Base-by-base conservation (phyloP, 1,139 yeast genomes). In the Suhomyces bolitotheri region DNA sequence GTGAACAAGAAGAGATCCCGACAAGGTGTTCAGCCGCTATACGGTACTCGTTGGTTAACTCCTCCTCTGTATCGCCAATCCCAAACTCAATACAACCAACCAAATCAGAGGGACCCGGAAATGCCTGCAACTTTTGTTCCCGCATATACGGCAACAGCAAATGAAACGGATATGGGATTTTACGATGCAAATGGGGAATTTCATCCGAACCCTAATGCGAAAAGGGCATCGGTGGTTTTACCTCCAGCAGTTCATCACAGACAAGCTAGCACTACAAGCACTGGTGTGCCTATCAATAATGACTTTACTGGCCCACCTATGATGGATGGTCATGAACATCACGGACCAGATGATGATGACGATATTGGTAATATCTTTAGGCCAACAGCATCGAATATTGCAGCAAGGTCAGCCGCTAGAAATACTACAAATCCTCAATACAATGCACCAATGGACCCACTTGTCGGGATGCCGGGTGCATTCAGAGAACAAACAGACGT, bases 31-130 rank as follows among this genome's bases (percentile, higher is more conserved):
- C 71, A 71, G 20, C 96, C 97, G 0, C 68, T 88, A 4, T 72
- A 80, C 40, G 95, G 95, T 7, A 88, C 97, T 1, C 78, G 87
- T 7, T 89, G 96, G 94, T 76, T 89, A 72, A 82, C 95, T 0
- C 96, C 96, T 4, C 96, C 96, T 0, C 71, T 84, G n/a, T 88
- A 89, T 55, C 61, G 72, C 41, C 92, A 83, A 51, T 76, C 92
- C 3, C 88, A 85, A 50, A 69, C 67, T 38, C 82, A 78, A 39
- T 78, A 81, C 48, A 69, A 71, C 32, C 72, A 66, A 37, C 70
- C 72, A 0, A 54, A 57, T 19, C 31, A 46, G 9, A 51, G 67
- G 24, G 65, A 71, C 30, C 63, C 62, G 0, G 72, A 59, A 15
- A 51, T 58, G 39, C 66, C 66, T 2, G 52, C 58, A 27, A 60